Percentiles rank a stretch among this genome's conserved stretches.
These are phyloP conservation scores for Physcia stellaris DNA, from an alignment of 495 filamentous ascomycete genomes.

Conservation along the genomic window DNA sequence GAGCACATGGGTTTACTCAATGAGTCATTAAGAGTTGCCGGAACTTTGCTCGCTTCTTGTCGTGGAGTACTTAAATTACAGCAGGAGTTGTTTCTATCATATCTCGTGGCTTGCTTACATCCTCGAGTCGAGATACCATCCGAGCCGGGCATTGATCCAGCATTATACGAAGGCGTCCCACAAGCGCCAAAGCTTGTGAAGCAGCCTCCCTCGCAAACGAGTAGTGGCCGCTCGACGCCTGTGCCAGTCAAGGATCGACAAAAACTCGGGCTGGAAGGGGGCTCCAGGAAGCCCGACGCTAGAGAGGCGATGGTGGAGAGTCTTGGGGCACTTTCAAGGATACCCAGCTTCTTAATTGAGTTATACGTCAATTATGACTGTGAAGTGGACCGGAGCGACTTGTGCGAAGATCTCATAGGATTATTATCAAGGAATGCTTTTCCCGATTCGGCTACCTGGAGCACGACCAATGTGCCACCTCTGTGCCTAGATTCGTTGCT, in stretches of 20 bases:
- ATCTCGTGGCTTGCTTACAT: slow-evolving; percentile 86
- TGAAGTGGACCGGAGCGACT: slow-evolving; percentile 77
- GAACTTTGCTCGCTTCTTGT: slow-evolving; percentile 82
- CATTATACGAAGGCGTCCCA: slow-evolving; percentile 85
- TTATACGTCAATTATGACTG: slow-evolving; percentile 98
- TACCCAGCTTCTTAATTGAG: slow-evolving; percentile 88
- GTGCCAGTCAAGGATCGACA: slow-evolving; percentile 89
- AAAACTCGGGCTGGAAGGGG: slow-evolving; percentile 86
- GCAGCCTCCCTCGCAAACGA: slow-evolving; percentile 59
- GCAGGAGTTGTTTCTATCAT: slow-evolving; percentile 92
- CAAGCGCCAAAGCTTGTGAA: slow-evolving; percentile 79
- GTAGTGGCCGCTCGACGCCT: slow-evolving; percentile 78
- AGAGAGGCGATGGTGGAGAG: slow-evolving; percentile 98
- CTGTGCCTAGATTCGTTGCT: slow-evolving; percentile 86
- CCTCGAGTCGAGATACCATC: slow-evolving; percentile 82
- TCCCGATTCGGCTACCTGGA: slow-evolving; percentile 97
- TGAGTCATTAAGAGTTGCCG: slow-evolving; percentile 79
- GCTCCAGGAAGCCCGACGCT: slow-evolving; percentile 80
- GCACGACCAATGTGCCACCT: slow-evolving; percentile 94
- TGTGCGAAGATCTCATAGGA: slow-evolving; percentile 92
- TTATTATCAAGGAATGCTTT: slow-evolving; percentile 87
- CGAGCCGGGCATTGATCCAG: slow-evolving; percentile 81
- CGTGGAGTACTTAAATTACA: slow-evolving; percentile 88
- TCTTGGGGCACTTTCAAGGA: slow-evolving; percentile 76
- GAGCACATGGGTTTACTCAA: slow-evolving; percentile 90